These are phyloP conservation scores for Starmerella geochares DNA, from an alignment of 805 yeast genomes.

Conservation along the genomic window DNA sequence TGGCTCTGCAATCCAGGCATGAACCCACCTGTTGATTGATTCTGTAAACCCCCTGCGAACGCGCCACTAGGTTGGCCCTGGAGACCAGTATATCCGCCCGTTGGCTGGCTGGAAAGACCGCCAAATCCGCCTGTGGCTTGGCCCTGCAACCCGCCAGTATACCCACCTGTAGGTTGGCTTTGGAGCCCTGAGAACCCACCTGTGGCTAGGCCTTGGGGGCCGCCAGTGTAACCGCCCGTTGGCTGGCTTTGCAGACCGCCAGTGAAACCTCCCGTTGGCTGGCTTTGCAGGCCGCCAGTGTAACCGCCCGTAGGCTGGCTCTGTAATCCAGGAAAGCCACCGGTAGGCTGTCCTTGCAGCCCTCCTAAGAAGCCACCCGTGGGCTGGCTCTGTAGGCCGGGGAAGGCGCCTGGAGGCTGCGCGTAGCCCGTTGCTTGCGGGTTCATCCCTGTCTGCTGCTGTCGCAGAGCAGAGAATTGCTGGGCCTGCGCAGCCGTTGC, in stretches of 20 bases:
- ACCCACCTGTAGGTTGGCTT: slow-evolving; percentile 3
- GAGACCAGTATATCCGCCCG: slow-evolving; percentile 11
- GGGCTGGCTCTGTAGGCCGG: slow-evolving; percentile 7
- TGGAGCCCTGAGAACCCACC: slow-evolving; percentile 18
- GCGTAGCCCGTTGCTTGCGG: slow-evolving; percentile 25
- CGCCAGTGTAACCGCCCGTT: neutral
- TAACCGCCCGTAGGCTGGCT: slow-evolving; percentile 16
- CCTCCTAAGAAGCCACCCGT: slow-evolving; percentile 7
- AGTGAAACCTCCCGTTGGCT: slow-evolving; percentile 17
- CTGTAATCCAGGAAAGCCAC: slow-evolving; percentile 9
- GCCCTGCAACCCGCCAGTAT: slow-evolving; percentile 9
- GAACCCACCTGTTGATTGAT: slow-evolving; percentile 16
- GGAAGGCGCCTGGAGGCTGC: slow-evolving; percentile 31
- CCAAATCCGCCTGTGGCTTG: slow-evolving; percentile 11
- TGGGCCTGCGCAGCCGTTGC: slow-evolving; percentile 1
- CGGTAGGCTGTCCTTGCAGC: slow-evolving; percentile 13
- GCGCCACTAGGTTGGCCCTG: slow-evolving; percentile 18
- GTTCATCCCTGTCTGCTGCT: slow-evolving; percentile 16
- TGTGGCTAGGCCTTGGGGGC: slow-evolving; percentile 23
- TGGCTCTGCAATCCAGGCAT: slow-evolving; percentile 14
- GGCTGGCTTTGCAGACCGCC: neutral
- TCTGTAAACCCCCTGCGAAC: slow-evolving; percentile 3
- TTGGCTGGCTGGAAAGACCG: slow-evolving; percentile 14
- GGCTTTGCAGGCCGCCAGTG: neutral
- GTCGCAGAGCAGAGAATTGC: slow-evolving; percentile 12